Evolutionary conservation across 495 filamentous ascomycete genomes (phyloP).

Genomic region (Aspergillus bertholletiae): DNA sequence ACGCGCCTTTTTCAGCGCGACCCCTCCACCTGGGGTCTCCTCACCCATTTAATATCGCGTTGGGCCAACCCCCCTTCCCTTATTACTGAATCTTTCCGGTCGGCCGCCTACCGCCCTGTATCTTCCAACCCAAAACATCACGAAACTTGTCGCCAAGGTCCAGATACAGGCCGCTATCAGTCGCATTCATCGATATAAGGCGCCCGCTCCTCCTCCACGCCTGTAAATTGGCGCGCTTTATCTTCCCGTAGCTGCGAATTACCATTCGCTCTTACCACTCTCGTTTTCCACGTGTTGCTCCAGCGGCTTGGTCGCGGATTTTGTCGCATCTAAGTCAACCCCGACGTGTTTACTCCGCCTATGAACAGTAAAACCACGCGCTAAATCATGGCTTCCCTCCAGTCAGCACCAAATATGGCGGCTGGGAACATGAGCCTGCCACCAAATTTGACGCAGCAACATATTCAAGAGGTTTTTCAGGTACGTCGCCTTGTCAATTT

Average conservation of each 20-base stretch:
- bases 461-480: slow-evolving; percentile 58
- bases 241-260: slow-evolving; percentile 21
- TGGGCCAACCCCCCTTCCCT: slow-evolving; percentile 20
- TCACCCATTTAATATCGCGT: slow-evolving; percentile 17
- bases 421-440: slow-evolving; percentile 54
- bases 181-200: slow-evolving; percentile 27
- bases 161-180: slow-evolving; percentile 21
- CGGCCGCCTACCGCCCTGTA: slow-evolving; percentile 24
- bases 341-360: slow-evolving; percentile 18
- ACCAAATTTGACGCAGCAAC: slow-evolving; percentile 53
- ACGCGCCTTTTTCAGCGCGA: slow-evolving; percentile 34
- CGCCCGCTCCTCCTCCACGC: slow-evolving; percentile 8
- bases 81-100: slow-evolving; percentile 27
- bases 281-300: slow-evolving; percentile 20
- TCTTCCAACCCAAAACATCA: slow-evolving; percentile 29
- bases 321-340: slow-evolving; percentile 19
- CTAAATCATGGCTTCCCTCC: slow-evolving; percentile 72
- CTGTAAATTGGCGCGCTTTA: slow-evolving; percentile 14
- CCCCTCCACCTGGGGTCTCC: slow-evolving; percentile 24
- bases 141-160: slow-evolving; percentile 36
- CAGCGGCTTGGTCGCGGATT: slow-evolving; percentile 3
- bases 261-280: slow-evolving; percentile 12
- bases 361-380: slow-evolving; percentile 35
- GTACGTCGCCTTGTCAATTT: slow-evolving; percentile 38
- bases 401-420: slow-evolving; percentile 63